A percentile compares a stretch with the other conserved stretches of the same genome.
Evolutionary conservation across 176 grass and related monocot species (phyloP).

Genomic region (Dendrocalamus sinicus): DNA sequence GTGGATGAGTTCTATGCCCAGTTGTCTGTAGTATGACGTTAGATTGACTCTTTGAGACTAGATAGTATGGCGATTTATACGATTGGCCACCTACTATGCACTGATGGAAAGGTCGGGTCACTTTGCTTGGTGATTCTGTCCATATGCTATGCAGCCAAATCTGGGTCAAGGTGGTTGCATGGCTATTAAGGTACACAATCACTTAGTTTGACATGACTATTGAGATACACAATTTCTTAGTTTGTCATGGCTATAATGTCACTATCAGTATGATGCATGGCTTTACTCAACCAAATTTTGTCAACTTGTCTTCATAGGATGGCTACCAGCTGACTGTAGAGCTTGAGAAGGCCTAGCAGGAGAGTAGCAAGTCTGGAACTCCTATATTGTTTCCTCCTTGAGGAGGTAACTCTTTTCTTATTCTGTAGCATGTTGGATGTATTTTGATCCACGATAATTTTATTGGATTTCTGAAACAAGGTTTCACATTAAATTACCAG

Average conservation of each 20-base stretch:
- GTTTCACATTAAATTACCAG: background rate
- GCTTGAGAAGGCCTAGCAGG: conserved; percentile 82
- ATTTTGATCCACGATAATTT: background rate
- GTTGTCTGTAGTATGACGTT: too few species aligned
- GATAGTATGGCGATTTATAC: conserved; percentile 70
- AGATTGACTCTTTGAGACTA: too few species aligned
- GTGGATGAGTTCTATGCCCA: too few species aligned
- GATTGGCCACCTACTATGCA: conserved; percentile 77
- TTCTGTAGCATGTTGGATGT: conserved; percentile 9
- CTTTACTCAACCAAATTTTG: background rate
- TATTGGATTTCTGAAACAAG: background rate
- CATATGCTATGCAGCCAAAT: conserved; percentile 99
- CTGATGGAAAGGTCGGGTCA: conserved; percentile 93
- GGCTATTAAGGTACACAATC: conserved; percentile 89
- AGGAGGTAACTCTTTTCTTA: conserved; percentile 66
- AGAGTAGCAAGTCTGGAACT: conserved; percentile 70
- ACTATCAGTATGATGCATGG: background rate
- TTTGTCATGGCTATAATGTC: conserved; percentile 19
- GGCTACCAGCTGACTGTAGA: conserved; percentile 96
- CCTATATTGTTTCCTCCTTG: conserved; percentile 76
- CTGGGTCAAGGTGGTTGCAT: conserved; percentile 98
- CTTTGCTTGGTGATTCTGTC: conserved; percentile 95
- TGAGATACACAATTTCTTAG: conserved; percentile 60
- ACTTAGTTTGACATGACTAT: conserved; percentile 78
- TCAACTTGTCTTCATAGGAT: conserved; percentile 67